Evolutionary conservation across 2,329 filamentous ascomycete species (phyloP), one percentile per base, ranked within the genome.

Genomic region (Trichoderma arundinaceum): DNA sequence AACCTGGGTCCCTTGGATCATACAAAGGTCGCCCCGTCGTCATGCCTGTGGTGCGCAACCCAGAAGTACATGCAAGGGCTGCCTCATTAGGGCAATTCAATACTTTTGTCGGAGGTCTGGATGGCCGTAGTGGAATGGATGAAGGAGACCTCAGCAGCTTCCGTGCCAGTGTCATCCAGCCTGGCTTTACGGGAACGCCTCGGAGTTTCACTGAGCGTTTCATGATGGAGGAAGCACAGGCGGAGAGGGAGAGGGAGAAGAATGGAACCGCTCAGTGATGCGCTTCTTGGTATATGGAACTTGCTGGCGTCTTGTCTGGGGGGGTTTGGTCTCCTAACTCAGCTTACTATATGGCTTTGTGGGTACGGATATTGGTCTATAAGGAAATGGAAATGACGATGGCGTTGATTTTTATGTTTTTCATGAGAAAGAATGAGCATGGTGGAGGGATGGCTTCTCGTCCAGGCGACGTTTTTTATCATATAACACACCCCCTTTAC

Each of bases 11-110:
- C 7, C 73, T 83, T 13, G 84, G 84, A 2, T 86, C 84, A n/a
- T 86, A 84, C 69, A 84, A 81, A 70, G 84, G 84, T 49, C 79
- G 79, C 19, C 79, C 84, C 13, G 81, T 87, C 54, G 77, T 80
- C 41, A 84, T 86, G 76, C 80, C 82, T 2, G 77, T 86, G 13
- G 79, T 87, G 52, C 79, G 78, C 54, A 79, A 83, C 56, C 78
- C 82, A 8, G 79, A 83, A 22, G 62, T 86, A 1, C 80, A 84
- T 65, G 82, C 80, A 28, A 77, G 79, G 69, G 83, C 83, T 2
- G 80, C 78, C 10, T 79, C 80, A 10, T 74, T 85, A 58, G 83
- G 83, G 43, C 77, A 82, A 17, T 74, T 86, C 53, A 80, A 77
- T 67, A 80, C 78, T 22, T 85, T 86, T 72, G 82, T 86, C 8